Evolutionary conservation across 192 early-diverging fungal species (phyloP), one percentile per base, ranked within the genome.

Genomic region (Coemansia sp.): DNA sequence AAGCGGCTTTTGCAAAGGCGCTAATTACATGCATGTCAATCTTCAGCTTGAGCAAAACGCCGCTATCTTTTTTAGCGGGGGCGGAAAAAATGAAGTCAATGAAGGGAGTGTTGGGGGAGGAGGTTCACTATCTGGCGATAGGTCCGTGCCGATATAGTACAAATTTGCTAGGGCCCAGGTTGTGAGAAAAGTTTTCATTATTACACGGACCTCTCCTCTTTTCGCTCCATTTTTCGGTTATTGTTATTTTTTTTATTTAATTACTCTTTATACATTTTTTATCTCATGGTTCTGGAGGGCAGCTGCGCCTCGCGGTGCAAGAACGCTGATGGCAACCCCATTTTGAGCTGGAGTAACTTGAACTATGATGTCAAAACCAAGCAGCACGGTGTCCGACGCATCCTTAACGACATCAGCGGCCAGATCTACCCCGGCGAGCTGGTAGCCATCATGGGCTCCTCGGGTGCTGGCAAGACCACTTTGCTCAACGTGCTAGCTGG

Each of bases 381-480:
- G 59, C 62, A 58, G 11, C 56, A 58, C 5, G 73, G 70, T 31
- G 62, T 58, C 0, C 68, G 76, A 14, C 71, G 64, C 0, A 61
- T 97, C 29, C 77, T 97, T 20, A 69, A 87, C 45, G 79, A 85
- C 17, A 85, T 95, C 8, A 87, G 79, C 7, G 95, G 94, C n/a
- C 73, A 84, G 10, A 84, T 93, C 41, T 77, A 85, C 24, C 80
- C 92, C 1, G 92, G 91, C 27, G 86, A 91, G 37, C 76, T 95
- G 70, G 83, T 92, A 45, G 94, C 92, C 7, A 91, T 98, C 42
- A 96, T 96, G 92, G 96, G 95, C 0, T 92, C 93, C 1, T 90
- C 88, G 19, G 95, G 95, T 10, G 92, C 94, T 6, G 96, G 94
- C 60, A 96, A 95, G 78, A 89, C 93, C 10, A 94, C 90, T 1